Evolutionary conservation across 768 basidiomycete species (phyloP).

Genomic region (Lactarius pseudohatsudake): DNA sequence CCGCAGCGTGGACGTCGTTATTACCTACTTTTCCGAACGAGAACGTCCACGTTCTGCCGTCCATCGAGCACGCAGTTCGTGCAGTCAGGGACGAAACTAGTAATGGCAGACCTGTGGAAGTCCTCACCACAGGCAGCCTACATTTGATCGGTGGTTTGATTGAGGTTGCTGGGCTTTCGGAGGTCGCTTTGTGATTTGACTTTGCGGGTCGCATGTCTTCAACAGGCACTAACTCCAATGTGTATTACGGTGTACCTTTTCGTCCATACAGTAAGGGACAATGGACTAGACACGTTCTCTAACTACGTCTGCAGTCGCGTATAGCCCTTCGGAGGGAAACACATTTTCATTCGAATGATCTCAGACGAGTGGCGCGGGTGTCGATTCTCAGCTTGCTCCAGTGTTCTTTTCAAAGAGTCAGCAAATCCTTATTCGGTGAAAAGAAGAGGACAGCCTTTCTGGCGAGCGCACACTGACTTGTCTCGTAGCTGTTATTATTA

Average conservation of each 20-base stretch:
- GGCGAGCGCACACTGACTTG: background rate
- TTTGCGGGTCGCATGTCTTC: conserved; percentile 33
- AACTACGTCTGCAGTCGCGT: background rate
- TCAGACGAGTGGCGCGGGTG: background rate
- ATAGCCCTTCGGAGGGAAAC: background rate
- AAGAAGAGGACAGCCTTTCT: background rate
- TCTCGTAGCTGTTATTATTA: background rate
- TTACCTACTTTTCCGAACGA: conserved; percentile 59
- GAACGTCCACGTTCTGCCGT: conserved; percentile 75
- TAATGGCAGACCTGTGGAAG: conserved; percentile 42
- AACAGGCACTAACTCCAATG: conserved; percentile 35
- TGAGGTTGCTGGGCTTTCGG: conserved; percentile 83
- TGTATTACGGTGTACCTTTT: background rate
- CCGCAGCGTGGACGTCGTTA: conserved; percentile 66
- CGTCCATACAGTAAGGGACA: no score
- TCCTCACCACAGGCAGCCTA: conserved; percentile 90
- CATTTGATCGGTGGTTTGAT: conserved; percentile 94
- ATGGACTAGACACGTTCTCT: background rate
- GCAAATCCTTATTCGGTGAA: background rate
- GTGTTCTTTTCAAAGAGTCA: background rate
- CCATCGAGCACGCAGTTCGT: conserved; percentile 86
- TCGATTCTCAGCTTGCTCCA: background rate
- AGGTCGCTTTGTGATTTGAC: conserved; percentile 53
- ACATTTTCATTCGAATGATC: background rate
- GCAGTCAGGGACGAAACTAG: conserved; percentile 48